Evolutionary conservation across 75 land plant species (phyloP), one percentile per base, ranked within the genome.

Genomic region (Pseudotsuga menziesii): DNA sequence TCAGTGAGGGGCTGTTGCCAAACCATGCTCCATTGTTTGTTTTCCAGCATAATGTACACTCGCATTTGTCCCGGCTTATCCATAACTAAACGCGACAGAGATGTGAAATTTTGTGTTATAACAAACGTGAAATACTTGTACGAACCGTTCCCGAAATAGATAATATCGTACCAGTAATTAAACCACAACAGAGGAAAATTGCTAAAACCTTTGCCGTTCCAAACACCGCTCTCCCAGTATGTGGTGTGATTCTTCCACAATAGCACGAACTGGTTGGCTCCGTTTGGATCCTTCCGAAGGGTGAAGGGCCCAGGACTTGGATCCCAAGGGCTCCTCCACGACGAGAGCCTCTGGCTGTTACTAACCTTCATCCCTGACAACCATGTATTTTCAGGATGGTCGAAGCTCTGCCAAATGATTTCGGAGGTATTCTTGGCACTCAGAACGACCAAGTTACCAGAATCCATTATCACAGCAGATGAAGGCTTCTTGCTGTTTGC

Each of bases 381-480:
- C 83, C 36, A 81, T 29, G 32, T 29, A 29, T 29, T 29, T 29
- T 29, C 1, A 0, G 32, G 32, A 29, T 29, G 32, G 32, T 29
- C 32, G 32, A 29, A 29, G 32, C 32, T 29, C 32, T 29, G 32
- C 32, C 32, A 29, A 29, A 29, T 29, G 32, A 29, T 29, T 29
- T 29, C 32, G 0, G 71, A 19, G 41, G 1, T 25, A 0, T 67
- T 80, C 4, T 62, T 55, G 0, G 15, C 27, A 9, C 52, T 70
- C 9, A 72, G 1, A 66, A 87, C 27, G 20, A 80, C 84, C 56
- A 90, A 59, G 58, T 90, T 90, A 22, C 94, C 91, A 19, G 78
- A 58, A 9, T 92, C 92, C 74, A 83, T 29, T 29, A n/a, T n/a
- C n/a, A n/a, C n/a, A n/a, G n/a, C n/a, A n/a, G n/a, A n/a, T n/a